Evolutionary conservation across 1,284 basidiomycete genomes (phyloP), one percentile per base, ranked within the genome.

Genomic region (Trichosporon inkin): DNA sequence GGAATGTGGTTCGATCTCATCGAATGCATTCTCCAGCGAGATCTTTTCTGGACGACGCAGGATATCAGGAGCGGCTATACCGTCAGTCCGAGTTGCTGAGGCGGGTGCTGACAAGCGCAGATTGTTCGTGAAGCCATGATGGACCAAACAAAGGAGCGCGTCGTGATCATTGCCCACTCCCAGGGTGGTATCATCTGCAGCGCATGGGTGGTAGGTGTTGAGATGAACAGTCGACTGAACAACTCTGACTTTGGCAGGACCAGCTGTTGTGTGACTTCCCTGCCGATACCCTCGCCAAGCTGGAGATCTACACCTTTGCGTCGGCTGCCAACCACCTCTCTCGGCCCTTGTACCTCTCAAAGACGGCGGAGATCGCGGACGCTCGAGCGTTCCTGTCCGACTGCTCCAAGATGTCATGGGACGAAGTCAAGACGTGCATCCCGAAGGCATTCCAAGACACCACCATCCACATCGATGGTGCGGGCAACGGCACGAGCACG

Each of bases 271-370:
- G 63, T 41, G 69, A 73, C 56, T 71, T 71, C 49, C 60, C 67
- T 22, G 35, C 60, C 34, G 63, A 62, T 22, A 35, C 60, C 7
- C 68, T 71, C 16, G 19, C 56, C 53, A 72, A 71, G 55, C 57
- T 73, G 55, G 71, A 75, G 58, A 61, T 75, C 38, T 75, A 75
- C 67, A 73, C 73, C 0, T 75, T 75, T 54, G 71, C 70, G 6
- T 64, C 62, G 0, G 73, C 71, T 11, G 70, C 71, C n/a, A 73
- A 70, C 57, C 73, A 75, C 62, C 72, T 73, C 38, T 67, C 62
- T 32, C 62, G 41, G 7, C 41, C 41, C 5, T 20, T 47, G 41
- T 47, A 47, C 19, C 22, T 47, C 10, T 20, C 41, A 5, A 47
- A 47, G 41, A 47, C 41, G 20, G 41, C 41, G 4, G 41, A 47